These are phyloP conservation scores for Penicillium hesseltinei DNA, from an alignment of 2,329 filamentous ascomycete genomes.

Conservation along the genomic window DNA sequence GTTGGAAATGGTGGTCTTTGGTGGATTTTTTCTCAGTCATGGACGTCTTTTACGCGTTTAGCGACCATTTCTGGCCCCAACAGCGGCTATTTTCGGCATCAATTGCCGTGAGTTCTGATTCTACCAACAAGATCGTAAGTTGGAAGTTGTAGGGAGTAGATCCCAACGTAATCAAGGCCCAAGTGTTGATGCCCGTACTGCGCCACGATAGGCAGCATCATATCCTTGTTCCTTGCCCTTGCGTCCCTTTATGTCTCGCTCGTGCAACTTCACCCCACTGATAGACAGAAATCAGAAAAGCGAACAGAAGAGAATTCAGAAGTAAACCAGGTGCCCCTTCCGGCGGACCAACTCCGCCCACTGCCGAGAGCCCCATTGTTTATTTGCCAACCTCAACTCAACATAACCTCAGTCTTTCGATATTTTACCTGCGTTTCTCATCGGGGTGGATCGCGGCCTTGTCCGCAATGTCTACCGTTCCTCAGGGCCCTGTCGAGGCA, in stretches of 20 bases:
- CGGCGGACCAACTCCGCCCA: slow-evolving; percentile 14
- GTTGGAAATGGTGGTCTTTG: not conserved
- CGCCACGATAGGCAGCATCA: slow-evolving; percentile 26
- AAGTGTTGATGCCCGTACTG: slow-evolving; percentile 15
- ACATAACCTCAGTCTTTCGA: not conserved
- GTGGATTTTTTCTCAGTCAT: not conserved
- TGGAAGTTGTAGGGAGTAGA: slow-evolving; percentile 3
- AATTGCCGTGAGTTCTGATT: not conserved
- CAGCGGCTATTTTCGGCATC: not conserved
- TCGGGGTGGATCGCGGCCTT: slow-evolving; percentile 28
- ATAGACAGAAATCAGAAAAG: not conserved
- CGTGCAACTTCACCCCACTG: not conserved
- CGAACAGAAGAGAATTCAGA: not conserved
- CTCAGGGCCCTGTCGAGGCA: slow-evolving; percentile 63
- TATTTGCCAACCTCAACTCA: slow-evolving; percentile 7
- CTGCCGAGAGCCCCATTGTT: slow-evolving; percentile 22
- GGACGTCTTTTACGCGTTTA: no score
- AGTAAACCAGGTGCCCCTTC: not conserved
- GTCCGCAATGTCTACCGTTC: slow-evolving; percentile 25
- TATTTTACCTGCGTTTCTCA: not conserved
- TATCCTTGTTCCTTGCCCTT: slow-evolving; percentile 14
- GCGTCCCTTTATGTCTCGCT: slow-evolving; percentile 8
- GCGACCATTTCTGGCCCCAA: not conserved
- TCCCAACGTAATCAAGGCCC: slow-evolving; percentile 11
- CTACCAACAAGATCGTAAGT: not conserved